phyloP scores from a whole-genome alignment of 257 asterid genomes.

The Scutellaria barbata region DNA sequence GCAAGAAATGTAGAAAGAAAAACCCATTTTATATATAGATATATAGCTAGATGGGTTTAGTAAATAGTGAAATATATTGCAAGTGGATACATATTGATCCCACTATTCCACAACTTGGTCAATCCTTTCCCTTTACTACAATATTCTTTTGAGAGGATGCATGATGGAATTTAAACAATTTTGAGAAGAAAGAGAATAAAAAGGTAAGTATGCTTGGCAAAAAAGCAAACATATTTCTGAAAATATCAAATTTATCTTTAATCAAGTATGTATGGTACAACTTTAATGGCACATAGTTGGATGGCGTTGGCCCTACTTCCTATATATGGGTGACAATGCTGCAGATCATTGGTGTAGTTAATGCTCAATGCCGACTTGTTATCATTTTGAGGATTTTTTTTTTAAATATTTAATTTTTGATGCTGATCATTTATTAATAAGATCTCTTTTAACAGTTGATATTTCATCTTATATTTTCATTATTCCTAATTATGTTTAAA shows the following conservation, averaged over 20 bases:
- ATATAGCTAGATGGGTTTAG: not conserved
- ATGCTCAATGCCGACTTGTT: constrained; percentile 4
- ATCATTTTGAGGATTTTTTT: not conserved
- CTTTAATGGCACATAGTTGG: constrained; percentile 35
- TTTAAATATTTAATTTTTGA: no score
- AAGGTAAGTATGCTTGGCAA: constrained; percentile 15
- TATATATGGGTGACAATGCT: constrained; percentile 13
- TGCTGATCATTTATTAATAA: no score
- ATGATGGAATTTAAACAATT: constrained; percentile 34
- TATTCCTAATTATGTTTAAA: no score
- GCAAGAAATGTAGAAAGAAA: not conserved
- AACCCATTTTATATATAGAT: constrained; percentile 15
- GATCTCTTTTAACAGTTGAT: no score
- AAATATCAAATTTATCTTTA: constrained; percentile 13
- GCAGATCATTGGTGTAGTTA: constrained; percentile 1
- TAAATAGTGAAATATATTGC: constrained; percentile 19
- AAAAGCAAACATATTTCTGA: constrained; percentile 16
- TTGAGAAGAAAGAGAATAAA: not conserved
- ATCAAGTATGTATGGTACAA: constrained; percentile 16
- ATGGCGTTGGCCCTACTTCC: constrained; percentile 36
- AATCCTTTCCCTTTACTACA: constrained; percentile 16
- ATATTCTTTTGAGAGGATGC: constrained; percentile 19
- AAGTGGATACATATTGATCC: constrained; percentile 26
- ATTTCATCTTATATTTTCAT: no score
- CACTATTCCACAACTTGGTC: constrained; percentile 20